phyloP scores from a whole-genome alignment of 1,139 yeast species.

The Eremothecium cymbalariae region DNA sequence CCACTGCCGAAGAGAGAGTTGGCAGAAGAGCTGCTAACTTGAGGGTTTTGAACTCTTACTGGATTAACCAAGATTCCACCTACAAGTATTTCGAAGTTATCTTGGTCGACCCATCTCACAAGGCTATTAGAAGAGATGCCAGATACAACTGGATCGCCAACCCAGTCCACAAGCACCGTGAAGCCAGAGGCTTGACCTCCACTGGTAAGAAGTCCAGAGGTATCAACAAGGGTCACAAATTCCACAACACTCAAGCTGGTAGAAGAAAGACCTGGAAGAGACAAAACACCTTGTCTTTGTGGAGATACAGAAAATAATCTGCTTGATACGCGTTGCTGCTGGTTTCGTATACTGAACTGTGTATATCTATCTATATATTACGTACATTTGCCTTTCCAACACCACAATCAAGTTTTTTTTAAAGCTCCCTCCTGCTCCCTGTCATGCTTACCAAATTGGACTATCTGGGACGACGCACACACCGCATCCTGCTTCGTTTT shows the following conservation, averaged over 20 bases:
- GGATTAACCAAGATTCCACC: conserved; percentile 99
- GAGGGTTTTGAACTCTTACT: conserved; percentile 99
- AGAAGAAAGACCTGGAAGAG: conserved; percentile 99
- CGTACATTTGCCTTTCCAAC: not conserved
- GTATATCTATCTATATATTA: not conserved
- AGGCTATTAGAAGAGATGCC: conserved; percentile 98
- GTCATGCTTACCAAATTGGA: no score
- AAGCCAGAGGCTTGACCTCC: conserved; percentile 97
- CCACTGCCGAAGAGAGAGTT: conserved; percentile 99
- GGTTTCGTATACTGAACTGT: no score
- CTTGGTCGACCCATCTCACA: conserved; percentile 94
- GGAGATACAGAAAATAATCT: conserved; percentile 97
- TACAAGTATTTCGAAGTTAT: conserved; percentile 99
- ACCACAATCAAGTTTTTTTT: no score
- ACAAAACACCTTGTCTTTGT: conserved; percentile 96
- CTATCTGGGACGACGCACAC: no score
- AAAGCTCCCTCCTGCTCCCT: no score
- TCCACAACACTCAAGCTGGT: conserved; percentile 96
- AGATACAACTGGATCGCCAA: conserved; percentile 99
- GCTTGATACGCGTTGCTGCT: no score
- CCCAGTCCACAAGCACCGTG: conserved; percentile 99
- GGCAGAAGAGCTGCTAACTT: conserved; percentile 98
- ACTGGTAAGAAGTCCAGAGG: conserved; percentile 99
- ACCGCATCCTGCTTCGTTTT: no score
- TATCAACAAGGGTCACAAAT: conserved; percentile 99